Evolutionary conservation across 257 asterid genomes (phyloP), one percentile per base, ranked within the genome.

Genomic region (Gardenia jasminoides): DNA sequence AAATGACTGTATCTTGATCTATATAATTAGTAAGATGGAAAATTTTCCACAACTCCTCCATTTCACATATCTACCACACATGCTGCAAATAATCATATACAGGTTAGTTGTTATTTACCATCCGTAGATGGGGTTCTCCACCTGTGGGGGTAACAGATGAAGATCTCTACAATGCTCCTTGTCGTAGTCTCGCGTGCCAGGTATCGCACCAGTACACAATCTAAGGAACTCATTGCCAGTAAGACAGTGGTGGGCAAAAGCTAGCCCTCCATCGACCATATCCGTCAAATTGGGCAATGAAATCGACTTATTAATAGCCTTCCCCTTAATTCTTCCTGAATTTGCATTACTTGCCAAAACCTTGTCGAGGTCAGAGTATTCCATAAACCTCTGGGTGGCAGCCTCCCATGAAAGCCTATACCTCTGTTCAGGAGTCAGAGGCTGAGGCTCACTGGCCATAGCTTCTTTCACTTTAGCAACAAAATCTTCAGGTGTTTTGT

Each of bases 351-450:
- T 81, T 3, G 76, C 84, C 81, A 96, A 76, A 78, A 93, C 82
- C 88, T 84, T 88, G 83, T 91, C 88, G 13, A 96, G 96, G 65
- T 93, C 97, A 0, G 99, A 93, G 77, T 88, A 85, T 72, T 91
- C 91, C 90, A 96, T 88, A 86, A 96, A 92, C 77, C 99, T 88
- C 84, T 92, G 94, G 54, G 97, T 96, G 67, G 98, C 99, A 41
- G 99, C 98, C 86, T 96, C 99, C 99, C 99, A 96, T 64, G 99
- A 92, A 31, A 96, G 97, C 83, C 67, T 88, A 86, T 90, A 89
- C 46, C 84, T 85, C 76, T 96, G 95, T 82, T 96, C 97, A 0
- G 92, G 93, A 20, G 97, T 93, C 8, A 96, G 96, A 74, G 97
- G 94, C 76, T 78, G 92, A 41, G 99, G 99, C 67, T 96, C 98